A percentile compares a stretch with the other conserved stretches of the same genome.
These are phyloP conservation scores for Blastobotrys muscicola DNA, from an alignment of 805 yeast genomes.

Conservation along the genomic window DNA sequence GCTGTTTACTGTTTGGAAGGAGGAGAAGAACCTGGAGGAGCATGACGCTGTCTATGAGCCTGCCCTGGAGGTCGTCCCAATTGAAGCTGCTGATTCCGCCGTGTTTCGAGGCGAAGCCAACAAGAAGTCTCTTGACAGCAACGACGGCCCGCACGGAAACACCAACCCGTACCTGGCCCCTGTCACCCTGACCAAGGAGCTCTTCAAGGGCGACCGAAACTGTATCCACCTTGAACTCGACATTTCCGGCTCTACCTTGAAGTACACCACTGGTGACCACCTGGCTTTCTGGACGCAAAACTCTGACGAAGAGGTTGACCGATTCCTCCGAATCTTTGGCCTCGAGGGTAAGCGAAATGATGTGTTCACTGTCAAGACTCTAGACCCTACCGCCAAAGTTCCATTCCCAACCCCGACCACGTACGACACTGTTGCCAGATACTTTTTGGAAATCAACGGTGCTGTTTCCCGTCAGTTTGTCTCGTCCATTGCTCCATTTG, in stretches of 20 bases:
- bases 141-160: conserved; percentile 66
- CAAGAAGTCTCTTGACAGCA: conserved; percentile 37
- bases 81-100: conserved; percentile 25
- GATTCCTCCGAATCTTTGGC: conserved; percentile 55
- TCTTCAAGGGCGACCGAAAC: conserved; percentile 61
- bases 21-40: conserved; percentile 60
- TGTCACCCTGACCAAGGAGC: conserved; percentile 50
- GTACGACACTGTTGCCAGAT: conserved; percentile 75
- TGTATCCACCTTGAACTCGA: conserved; percentile 92
- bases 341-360: conserved; percentile 42
- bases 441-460: conserved; percentile 85
- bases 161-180: conserved; percentile 77
- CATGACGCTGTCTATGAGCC: conserved; percentile 76
- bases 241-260: conserved; percentile 59
- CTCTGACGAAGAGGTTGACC: conserved; percentile 61
- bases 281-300: conserved; percentile 92
- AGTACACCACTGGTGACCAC: conserved; percentile 93
- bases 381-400: conserved; percentile 44
- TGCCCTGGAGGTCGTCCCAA: conserved; percentile 31
- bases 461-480: conserved; percentile 86
- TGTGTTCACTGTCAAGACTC: conserved; percentile 54
- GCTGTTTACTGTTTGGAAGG: conserved; percentile 56
- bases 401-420: conserved; percentile 58
- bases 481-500: conserved; percentile 64
- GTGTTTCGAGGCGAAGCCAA: conserved; percentile 80